Conservation (phyloP, 2,329 filamentous ascomycete genomes). For the Aotearoamyces nothofagi region DNA sequence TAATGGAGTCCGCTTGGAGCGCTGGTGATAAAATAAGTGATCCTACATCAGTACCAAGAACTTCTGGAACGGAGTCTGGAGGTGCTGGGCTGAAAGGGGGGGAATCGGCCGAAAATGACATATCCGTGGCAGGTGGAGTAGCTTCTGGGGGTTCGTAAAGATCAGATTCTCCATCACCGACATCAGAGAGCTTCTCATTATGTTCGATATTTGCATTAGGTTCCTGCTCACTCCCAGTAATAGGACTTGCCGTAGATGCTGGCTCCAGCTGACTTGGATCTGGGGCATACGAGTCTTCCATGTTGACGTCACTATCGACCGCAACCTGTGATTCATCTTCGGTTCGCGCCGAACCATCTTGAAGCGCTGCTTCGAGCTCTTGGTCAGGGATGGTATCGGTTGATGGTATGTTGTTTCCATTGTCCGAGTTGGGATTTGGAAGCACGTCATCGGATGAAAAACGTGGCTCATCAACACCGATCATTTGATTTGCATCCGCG, state of each 20-base stretch:
- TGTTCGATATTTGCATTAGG: conserved; percentile 3
- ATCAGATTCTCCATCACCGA: conserved; percentile 24
- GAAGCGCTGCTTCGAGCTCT: not conserved
- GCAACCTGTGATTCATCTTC: conserved; percentile 1
- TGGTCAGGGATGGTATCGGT: not conserved
- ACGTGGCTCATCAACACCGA: no score
- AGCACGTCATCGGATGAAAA: no score
- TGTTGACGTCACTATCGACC: conserved; percentile 9
- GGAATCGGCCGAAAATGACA: conserved; percentile 13
- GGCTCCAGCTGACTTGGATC: conserved; percentile 6
- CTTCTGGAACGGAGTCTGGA: conserved; percentile 16
- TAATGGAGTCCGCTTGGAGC: conserved; percentile 11
- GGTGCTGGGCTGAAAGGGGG: conserved; percentile 27
- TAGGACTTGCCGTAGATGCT: conserved; percentile 3
- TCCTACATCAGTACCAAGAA: no score
- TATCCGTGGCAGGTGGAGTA: conserved; percentile 10
- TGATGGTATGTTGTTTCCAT: no score
- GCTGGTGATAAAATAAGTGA: no score
- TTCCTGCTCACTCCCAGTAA: conserved; percentile 2
- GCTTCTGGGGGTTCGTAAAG: conserved; percentile 39
- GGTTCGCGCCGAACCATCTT: not conserved
- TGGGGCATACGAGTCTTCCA: conserved; percentile 12
- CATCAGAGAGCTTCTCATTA: not conserved
- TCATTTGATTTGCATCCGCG: no score
- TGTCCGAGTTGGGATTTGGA: no score